Base-by-base conservation (phyloP, 768 basidiomycete genomes). In the Fistulinella prunicolor region DNA sequence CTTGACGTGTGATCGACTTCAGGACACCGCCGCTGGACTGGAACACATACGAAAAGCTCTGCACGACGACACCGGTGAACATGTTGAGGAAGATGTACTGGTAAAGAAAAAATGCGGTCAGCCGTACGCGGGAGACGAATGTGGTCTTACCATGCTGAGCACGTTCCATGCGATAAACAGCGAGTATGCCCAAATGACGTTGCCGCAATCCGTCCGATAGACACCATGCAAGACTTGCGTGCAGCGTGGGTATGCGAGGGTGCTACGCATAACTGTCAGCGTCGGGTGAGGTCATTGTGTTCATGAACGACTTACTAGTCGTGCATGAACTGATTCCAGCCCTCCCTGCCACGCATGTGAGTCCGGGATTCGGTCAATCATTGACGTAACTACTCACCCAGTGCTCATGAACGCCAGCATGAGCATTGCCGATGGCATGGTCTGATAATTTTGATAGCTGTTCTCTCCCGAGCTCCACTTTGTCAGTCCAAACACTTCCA, bases 241-340 rank as follows among this genome's bases (percentile, higher is more conserved):
- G 65, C 94, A 96, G 13, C 84, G 81, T 21, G 94, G 94, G 58
- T 87, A 88, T 0, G 76, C 74, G 22, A 88, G 54, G 13, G 89
- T 75, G 61, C 92, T 95, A 52, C n/a, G 34, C 21, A 28, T 35
- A 4, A 17, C 4, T 1, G n/a, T 49, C 3, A 44, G 28, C 28
- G 6, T 34, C 23, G 4, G 9, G 41, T 24, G 20, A 26, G 14
- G 34, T n/a, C n/a, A n/a, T 6, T 12, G 17, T 12, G 17, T 9
- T 21, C 14, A 19, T 26, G 19, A 12, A 29, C 37, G 26, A 44
- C 55, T 61, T 64, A 94, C 90, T 83, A 95, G 69, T 97, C 90
- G 63, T 97, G 94, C 95, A 97, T 97, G 65, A 86, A 96, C 57
- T 86, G 83, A 63, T 97, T 97, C 95, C 95, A 98, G 0, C 85